These are phyloP conservation scores for Saitozyma podzolica DNA, from an alignment of 768 basidiomycete genomes.

Conservation along the genomic window DNA sequence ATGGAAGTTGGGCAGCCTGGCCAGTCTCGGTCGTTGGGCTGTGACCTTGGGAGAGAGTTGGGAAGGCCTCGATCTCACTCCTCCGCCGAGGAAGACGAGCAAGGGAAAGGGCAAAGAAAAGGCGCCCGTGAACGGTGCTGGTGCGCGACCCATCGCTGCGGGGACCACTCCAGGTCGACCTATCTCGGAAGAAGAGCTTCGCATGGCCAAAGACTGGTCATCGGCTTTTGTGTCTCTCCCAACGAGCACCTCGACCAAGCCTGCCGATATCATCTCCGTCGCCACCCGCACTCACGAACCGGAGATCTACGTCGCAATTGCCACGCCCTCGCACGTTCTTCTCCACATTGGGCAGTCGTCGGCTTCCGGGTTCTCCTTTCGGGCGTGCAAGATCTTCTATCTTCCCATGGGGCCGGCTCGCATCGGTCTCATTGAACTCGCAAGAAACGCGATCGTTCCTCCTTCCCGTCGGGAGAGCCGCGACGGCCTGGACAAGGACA, in stretches of 20 bases:
- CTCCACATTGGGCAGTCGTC: conserved; percentile 14
- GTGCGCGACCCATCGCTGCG: too few species aligned
- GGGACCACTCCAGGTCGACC: too few species aligned
- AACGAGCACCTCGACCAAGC: background rate
- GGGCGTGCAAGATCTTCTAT: conserved; percentile 22
- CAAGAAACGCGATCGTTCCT: too few species aligned
- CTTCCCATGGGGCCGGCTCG: conserved; percentile 19
- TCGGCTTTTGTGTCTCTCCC: conserved; percentile 8
- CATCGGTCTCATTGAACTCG: conserved; percentile 19
- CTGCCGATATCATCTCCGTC: background rate
- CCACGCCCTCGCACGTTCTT: conserved; percentile 12
- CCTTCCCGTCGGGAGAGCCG: too few species aligned
- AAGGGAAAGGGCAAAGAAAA: conserved; percentile 12
- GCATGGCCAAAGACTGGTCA: conserved; percentile 12
- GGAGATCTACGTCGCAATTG: conserved; percentile 14
- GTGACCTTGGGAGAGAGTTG: conserved; percentile 1
- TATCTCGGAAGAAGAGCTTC: background rate
- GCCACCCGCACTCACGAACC: conserved; percentile 1
- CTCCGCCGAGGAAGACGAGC: background rate
- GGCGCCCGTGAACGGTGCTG: too few species aligned
- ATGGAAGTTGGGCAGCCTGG: conserved; percentile 18
- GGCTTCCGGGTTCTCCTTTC: conserved; percentile 10
- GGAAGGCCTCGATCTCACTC: conserved; percentile 10
- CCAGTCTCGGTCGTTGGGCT: conserved; percentile 21
- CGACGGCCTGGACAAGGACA: background rate